Percentiles rank a stretch among this genome's conserved stretches.
Conservation (phyloP, 2,329 filamentous ascomycete species). For the Claviceps sp. region DNA sequence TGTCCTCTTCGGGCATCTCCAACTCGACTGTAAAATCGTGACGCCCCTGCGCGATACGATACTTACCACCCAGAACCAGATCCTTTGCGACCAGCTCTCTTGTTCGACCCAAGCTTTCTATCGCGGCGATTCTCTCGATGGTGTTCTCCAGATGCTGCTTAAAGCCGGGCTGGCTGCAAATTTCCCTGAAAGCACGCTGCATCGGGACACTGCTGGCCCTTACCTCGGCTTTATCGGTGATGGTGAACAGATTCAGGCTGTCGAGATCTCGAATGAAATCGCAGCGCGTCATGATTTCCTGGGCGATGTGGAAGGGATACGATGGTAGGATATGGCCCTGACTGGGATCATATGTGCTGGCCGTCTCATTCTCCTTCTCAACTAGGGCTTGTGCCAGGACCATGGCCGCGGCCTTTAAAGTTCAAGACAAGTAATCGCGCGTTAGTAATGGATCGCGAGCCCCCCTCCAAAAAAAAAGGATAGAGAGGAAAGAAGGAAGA, state of each 20-base stretch:
- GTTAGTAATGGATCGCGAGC: background rate
- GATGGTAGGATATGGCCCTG: conserved; percentile 65
- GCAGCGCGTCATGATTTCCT: conserved; percentile 87
- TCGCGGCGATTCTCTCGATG: conserved; percentile 73
- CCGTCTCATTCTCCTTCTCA: conserved; percentile 57
- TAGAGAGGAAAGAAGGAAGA: background rate
- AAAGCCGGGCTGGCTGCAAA: conserved; percentile 66
- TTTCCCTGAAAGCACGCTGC: conserved; percentile 80
- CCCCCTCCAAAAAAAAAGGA: background rate
- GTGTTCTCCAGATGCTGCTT: conserved; percentile 71
- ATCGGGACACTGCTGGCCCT: conserved; percentile 91
- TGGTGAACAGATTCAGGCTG: conserved; percentile 88
- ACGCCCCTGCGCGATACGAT: conserved; percentile 41
- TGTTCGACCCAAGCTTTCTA: conserved; percentile 88
- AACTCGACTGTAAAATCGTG: conserved; percentile 29
- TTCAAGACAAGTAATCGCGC: background rate
- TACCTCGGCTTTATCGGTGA: conserved; percentile 75
- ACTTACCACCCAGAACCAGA: conserved; percentile 71
- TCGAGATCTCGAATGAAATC: conserved; percentile 93
- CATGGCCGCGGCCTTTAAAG: conserved; percentile 67
- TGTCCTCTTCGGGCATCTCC: conserved; percentile 26
- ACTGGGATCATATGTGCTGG: conserved; percentile 51
- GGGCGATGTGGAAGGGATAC: conserved; percentile 67
- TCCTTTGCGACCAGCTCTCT: conserved; percentile 93
- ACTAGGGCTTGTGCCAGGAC: conserved; percentile 83